Base-by-base conservation (phyloP, 2,329 filamentous ascomycete genomes). In the Cephalotrichum gorgonifer region DNA sequence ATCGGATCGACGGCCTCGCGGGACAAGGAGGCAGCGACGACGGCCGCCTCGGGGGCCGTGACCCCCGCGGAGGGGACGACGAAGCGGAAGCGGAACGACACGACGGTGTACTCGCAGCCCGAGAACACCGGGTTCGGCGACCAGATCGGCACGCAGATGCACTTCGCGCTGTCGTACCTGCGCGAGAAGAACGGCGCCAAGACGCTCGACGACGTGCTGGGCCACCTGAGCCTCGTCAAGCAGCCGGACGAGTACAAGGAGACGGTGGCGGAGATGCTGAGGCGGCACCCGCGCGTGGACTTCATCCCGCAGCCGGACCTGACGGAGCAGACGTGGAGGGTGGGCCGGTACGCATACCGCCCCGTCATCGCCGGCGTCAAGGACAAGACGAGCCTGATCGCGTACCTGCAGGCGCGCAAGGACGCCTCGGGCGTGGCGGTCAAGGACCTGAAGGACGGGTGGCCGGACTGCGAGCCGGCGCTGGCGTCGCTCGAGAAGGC, bases 371-470 rank as follows among this genome's bases (percentile, higher is more conserved):
- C 75, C 3, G 83, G 86, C 53, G 91, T 98, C 52, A 83, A 81
- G 57, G 83, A 81, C 59, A 81, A 83, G 51, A 82, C 85, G 35
- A 81, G 89, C 57, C 78, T 98, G 49, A 79, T 95, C 49, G 79
- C 78, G 49, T 85, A 88, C 61, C 78, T 98, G 28, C 89, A 95
- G 67, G 75, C 76, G 48, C 89, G 90, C 66, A 81, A 79, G 47
- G 89, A 89, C 51, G 86, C 88, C 2, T 81, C 85, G 55, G 88
- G 88, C 12, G 79, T 97, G 49, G 76, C 76, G 33, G 88, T 97
- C 54, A 89, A 88, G 64, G 89, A 96, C 58, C 77, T 98, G 53
- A 95, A 95, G 67, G 93, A 98, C 63, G 93, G 93, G 54, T 98
- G 93, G 93, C 82, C 85, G 23, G 83, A 85, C 58, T 94, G 88